Conservation (phyloP, 2,329 filamentous ascomycete species). For the Ampelomyces quisqualis region DNA sequence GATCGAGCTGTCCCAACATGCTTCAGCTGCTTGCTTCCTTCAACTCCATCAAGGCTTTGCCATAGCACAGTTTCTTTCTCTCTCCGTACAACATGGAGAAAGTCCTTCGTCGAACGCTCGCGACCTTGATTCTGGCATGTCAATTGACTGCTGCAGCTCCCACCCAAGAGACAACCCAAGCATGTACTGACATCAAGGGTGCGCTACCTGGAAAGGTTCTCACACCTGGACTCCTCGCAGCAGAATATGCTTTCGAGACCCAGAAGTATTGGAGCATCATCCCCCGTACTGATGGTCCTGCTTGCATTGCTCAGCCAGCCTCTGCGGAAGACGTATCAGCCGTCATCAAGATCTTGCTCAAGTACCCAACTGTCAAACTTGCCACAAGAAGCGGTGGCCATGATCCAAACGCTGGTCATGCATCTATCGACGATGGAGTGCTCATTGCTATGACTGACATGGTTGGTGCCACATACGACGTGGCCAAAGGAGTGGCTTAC, state of each 20-base stretch:
- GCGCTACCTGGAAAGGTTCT: slow-evolving; percentile 23
- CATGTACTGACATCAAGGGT: slow-evolving; percentile 21
- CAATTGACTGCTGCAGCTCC: slow-evolving; percentile 11
- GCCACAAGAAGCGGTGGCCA: slow-evolving; percentile 40
- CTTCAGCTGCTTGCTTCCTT: too few relatives aligned
- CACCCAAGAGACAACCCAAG: slow-evolving; percentile 17
- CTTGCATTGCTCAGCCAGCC: slow-evolving; percentile 28
- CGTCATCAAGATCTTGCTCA: slow-evolving; percentile 27
- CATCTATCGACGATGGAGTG: slow-evolving; percentile 42
- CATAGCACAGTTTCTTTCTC: not conserved
- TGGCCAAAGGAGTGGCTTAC: slow-evolving; percentile 36
- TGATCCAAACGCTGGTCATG: slow-evolving; percentile 40
- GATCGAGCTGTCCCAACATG: not conserved
- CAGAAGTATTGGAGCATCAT: slow-evolving; percentile 26
- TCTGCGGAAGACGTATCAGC: slow-evolving; percentile 26
- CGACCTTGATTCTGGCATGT: slow-evolving; percentile 10
- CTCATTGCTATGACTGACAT: slow-evolving; percentile 42
- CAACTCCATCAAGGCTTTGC: too few relatives aligned
- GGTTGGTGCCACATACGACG: slow-evolving; percentile 40
- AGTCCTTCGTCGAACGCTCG: slow-evolving; percentile 3
- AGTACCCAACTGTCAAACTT: slow-evolving; percentile 24
- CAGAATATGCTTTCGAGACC: slow-evolving; percentile 21
- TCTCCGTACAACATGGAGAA: slow-evolving; percentile 6
- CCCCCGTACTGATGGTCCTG: slow-evolving; percentile 21
- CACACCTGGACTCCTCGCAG: slow-evolving; percentile 15